A percentile compares a stretch with the other conserved stretches of the same genome.
Evolutionary conservation across 805 yeast species (phyloP).

Genomic region (Kodamaea kaohsiungensis): DNA sequence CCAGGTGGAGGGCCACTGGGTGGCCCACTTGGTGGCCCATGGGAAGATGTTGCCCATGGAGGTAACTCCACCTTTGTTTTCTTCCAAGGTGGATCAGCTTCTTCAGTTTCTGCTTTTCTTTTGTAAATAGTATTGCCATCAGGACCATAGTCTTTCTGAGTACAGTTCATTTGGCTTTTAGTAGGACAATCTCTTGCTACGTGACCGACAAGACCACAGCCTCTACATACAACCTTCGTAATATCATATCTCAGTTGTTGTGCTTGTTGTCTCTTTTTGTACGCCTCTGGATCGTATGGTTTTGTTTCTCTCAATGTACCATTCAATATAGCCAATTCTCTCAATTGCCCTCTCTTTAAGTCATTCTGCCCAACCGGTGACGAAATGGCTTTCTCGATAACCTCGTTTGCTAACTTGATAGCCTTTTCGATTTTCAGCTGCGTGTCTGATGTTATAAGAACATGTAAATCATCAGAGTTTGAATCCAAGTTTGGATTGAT

Average conservation of each 20-base stretch:
- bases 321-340: conserved; percentile 89
- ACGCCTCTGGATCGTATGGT: conserved; percentile 48
- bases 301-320: conserved; percentile 88
- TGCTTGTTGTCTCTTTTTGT: conserved; percentile 31
- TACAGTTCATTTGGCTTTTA: conserved; percentile 12
- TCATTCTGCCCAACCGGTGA: conserved; percentile 95
- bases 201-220: conserved; percentile 85
- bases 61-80: conserved; percentile 24
- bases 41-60: conserved; percentile 23
- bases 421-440: conserved; percentile 78
- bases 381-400: conserved; percentile 79
- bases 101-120: conserved; percentile 10
- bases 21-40: conserved; percentile 24
- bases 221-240: conserved; percentile 62
- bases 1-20: conserved; percentile 22
- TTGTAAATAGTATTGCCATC: neutral
- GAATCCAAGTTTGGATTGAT: conserved; percentile 24
- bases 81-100: conserved; percentile 28
- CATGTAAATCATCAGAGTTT: conserved; percentile 75
- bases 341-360: conserved; percentile 82
- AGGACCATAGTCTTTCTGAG: neutral
- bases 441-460: conserved; percentile 79
- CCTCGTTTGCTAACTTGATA: conserved; percentile 66
- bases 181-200: conserved; percentile 81
- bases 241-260: conserved; percentile 41